Conservation (phyloP, 2,329 filamentous ascomycete genomes). For the Colletotrichum salicis region DNA sequence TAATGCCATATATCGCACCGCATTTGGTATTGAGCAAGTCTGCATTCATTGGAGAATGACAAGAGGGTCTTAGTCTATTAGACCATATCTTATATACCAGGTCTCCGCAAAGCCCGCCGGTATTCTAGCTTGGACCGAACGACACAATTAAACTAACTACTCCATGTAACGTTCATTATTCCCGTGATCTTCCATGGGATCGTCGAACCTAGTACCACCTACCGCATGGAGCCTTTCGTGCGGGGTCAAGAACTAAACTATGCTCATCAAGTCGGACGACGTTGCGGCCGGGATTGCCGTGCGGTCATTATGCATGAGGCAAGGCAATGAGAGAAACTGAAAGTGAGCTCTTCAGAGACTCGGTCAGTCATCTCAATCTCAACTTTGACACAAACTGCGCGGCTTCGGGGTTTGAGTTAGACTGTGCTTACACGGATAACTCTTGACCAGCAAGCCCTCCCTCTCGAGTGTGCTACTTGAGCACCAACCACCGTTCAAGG, state of each 20-base stretch:
- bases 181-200: neutral
- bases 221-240: neutral
- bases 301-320: neutral
- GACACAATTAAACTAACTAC: neutral
- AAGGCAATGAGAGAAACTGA: neutral
- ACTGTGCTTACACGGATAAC: neutral
- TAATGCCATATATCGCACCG: neutral
- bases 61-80: neutral
- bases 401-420: neutral
- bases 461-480: neutral
- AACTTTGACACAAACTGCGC: neutral
- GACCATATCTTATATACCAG: neutral
- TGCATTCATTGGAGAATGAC: neutral
- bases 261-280: neutral
- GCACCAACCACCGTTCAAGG: neutral
- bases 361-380: neutral
- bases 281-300: neutral
- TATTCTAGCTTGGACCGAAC: neutral
- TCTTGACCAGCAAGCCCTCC: neutral
- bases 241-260: conserved; percentile 17
- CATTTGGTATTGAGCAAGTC: neutral
- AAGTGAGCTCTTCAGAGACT: neutral
- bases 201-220: conserved; percentile 9
- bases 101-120: neutral
- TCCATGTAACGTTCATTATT: neutral